These are phyloP conservation scores for Pluteus cervinus DNA, from an alignment of 768 basidiomycete species.

Conservation along the genomic window DNA sequence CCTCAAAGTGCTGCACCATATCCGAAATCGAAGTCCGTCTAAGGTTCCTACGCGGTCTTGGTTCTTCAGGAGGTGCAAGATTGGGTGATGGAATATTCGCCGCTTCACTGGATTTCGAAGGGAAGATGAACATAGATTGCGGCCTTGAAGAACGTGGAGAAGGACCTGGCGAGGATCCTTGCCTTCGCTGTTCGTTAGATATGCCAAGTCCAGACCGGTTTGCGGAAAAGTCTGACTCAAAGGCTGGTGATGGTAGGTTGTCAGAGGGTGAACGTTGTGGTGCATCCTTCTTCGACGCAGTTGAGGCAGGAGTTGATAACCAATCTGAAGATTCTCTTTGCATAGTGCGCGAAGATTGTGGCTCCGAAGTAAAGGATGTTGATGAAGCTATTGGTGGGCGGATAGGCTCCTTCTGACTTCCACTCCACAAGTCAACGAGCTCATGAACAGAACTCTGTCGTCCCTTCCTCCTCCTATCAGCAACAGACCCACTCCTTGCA, in stretches of 20 bases:
- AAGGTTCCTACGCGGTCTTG: conserved; percentile 29
- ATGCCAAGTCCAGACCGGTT: too few species aligned
- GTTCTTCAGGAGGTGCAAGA: conserved; percentile 42
- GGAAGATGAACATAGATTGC: conserved; percentile 77
- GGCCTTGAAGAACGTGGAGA: conserved; percentile 54
- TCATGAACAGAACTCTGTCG: conserved; percentile 83
- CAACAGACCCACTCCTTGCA: conserved; percentile 16
- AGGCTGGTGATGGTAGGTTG: too few species aligned
- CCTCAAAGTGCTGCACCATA: conserved; percentile 81
- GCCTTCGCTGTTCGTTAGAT: too few species aligned
- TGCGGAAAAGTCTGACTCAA: too few species aligned
- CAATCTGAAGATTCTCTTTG: too few species aligned
- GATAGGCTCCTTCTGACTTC: too few species aligned
- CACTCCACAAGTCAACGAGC: conserved; percentile 74
- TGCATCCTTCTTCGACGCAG: too few species aligned
- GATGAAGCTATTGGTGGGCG: conserved; percentile 3
- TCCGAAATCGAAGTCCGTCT: conserved; percentile 79
- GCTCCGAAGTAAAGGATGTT: conserved; percentile 19
- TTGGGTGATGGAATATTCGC: conserved; percentile 26
- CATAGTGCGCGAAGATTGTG: too few species aligned
- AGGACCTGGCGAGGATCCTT: conserved; percentile 17
- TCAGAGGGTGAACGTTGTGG: too few species aligned
- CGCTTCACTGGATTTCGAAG: conserved; percentile 43
- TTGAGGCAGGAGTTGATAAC: too few species aligned
- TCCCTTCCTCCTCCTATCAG: conserved; percentile 35